Conservation (phyloP, 768 basidiomycete species). For the Trametes cingulata region DNA sequence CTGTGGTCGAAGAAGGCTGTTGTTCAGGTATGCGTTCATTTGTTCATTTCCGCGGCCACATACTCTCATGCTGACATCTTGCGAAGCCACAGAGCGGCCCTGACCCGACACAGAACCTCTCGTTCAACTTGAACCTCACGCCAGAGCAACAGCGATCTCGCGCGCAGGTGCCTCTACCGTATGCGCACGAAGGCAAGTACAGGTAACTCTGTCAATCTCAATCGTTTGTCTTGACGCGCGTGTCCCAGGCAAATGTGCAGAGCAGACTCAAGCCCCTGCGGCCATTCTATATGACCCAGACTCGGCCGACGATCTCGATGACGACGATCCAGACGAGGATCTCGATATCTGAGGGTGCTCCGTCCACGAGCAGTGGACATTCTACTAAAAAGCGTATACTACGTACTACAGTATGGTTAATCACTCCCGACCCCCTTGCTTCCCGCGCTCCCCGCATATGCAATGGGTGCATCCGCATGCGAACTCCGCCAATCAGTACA, state of each 20-base stretch:
- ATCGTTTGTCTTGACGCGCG: background rate
- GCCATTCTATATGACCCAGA: conserved; percentile 89
- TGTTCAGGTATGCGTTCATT: conserved; percentile 33
- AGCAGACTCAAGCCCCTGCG: conserved; percentile 33
- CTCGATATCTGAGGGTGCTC: conserved; percentile 62
- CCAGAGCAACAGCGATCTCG: conserved; percentile 77
- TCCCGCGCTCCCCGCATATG: no score
- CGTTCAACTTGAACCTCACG: conserved; percentile 89
- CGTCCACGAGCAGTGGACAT: background rate
- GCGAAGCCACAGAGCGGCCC: conserved; percentile 32
- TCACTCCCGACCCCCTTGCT: no score
- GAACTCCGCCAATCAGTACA: no score
- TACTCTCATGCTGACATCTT: background rate
- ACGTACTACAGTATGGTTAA: background rate
- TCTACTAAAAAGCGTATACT: background rate
- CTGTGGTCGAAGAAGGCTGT: conserved; percentile 32
- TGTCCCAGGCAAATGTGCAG: conserved; percentile 37
- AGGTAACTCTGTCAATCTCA: background rate
- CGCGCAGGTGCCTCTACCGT: conserved; percentile 85
- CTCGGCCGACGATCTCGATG: conserved; percentile 92
- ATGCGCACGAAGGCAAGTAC: conserved; percentile 79
- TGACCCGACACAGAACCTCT: conserved; percentile 67
- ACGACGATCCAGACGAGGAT: conserved; percentile 96
- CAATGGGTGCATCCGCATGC: no score
- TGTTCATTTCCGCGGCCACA: background rate